Percentiles rank a stretch among this genome's conserved stretches.
Evolutionary conservation across 2,329 filamentous ascomycete species (phyloP).

Genomic region (Sphaerulina vaccinii): DNA sequence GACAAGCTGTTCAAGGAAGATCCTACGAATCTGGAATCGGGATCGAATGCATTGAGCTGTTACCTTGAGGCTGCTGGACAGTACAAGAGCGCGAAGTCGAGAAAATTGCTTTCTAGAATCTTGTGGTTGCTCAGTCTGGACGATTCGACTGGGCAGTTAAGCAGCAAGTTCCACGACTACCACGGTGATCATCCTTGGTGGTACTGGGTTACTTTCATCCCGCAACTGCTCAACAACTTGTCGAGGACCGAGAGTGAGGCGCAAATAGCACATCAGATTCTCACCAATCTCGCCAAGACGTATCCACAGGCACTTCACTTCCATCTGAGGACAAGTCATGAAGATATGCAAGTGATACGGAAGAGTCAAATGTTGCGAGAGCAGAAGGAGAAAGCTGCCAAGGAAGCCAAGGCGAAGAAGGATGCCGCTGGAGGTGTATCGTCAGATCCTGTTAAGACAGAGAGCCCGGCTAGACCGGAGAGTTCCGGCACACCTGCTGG

Average conservation of each 20-base stretch:
- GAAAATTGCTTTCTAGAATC: conserved; percentile 89
- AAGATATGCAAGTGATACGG: conserved; percentile 91
- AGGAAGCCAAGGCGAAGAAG: conserved; percentile 54
- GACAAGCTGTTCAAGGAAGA: conserved; percentile 94
- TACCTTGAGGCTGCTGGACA: conserved; percentile 94
- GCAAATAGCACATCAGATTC: conserved; percentile 76
- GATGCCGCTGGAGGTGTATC: conserved; percentile 50
- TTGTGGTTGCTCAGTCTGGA: conserved; percentile 95
- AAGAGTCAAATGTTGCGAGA: conserved; percentile 67
- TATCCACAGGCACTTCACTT: conserved; percentile 96
- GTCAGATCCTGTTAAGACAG: conserved; percentile 31
- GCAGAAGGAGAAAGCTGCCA: conserved; percentile 52
- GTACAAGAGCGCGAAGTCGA: conserved; percentile 95
- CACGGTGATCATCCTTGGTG: conserved; percentile 96
- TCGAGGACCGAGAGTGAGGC: conserved; percentile 77
- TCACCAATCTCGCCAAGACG: conserved; percentile 90
- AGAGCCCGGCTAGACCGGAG: conserved; percentile 35
- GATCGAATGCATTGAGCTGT: conserved; percentile 88
- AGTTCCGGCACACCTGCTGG: conserved; percentile 38
- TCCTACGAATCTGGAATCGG: conserved; percentile 74
- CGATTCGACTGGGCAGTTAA: conserved; percentile 78
- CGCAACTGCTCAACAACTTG: conserved; percentile 87
- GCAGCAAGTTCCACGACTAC: conserved; percentile 87
- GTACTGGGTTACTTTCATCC: conserved; percentile 99
- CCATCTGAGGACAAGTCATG: conserved; percentile 84